phyloP scores from a whole-genome alignment of 2,329 filamentous ascomycete species.

The Fusarium zealandicum region DNA sequence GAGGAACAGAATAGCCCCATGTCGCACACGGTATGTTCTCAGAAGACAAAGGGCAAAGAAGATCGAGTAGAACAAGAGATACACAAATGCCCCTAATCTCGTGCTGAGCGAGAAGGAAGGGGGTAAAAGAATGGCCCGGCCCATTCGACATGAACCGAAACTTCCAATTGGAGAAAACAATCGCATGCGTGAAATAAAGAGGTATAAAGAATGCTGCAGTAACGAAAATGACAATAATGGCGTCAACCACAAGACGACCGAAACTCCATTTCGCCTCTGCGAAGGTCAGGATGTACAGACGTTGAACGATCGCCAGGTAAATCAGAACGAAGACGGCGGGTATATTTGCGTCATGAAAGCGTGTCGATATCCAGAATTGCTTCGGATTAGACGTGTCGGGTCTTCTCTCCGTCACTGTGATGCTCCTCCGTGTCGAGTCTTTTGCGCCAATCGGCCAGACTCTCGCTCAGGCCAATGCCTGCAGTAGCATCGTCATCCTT shows the following conservation, averaged over 20 bases:
- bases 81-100: slow-evolving; percentile 9
- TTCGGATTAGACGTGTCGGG: slow-evolving; percentile 38
- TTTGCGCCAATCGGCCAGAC: slow-evolving; percentile 81
- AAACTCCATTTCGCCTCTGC: slow-evolving; percentile 42
- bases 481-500: slow-evolving; percentile 54
- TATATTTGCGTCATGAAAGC: slow-evolving; percentile 47
- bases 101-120: slow-evolving; percentile 15
- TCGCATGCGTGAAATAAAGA: slow-evolving; percentile 16
- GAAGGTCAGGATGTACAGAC: slow-evolving; percentile 39
- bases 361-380: slow-evolving; percentile 39
- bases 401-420: slow-evolving; percentile 41
- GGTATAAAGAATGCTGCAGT: slow-evolving; percentile 28
- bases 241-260: slow-evolving; percentile 27
- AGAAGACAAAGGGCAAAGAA: slow-evolving; percentile 31
- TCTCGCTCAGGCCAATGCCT: slow-evolving; percentile 68
- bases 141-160: slow-evolving; percentile 23
- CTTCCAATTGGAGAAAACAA: slow-evolving; percentile 10
- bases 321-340: slow-evolving; percentile 40
- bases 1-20: slow-evolving; percentile 27
- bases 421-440: slow-evolving; percentile 68
- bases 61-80: slow-evolving; percentile 30
- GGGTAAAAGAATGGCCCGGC: slow-evolving; percentile 3
- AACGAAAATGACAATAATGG: slow-evolving; percentile 24
- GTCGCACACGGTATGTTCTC: slow-evolving; percentile 34
- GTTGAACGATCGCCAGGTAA: slow-evolving; percentile 30